Evolutionary conservation across 1,284 basidiomycete species (phyloP).

Genomic region (Porodaedalea pini): DNA sequence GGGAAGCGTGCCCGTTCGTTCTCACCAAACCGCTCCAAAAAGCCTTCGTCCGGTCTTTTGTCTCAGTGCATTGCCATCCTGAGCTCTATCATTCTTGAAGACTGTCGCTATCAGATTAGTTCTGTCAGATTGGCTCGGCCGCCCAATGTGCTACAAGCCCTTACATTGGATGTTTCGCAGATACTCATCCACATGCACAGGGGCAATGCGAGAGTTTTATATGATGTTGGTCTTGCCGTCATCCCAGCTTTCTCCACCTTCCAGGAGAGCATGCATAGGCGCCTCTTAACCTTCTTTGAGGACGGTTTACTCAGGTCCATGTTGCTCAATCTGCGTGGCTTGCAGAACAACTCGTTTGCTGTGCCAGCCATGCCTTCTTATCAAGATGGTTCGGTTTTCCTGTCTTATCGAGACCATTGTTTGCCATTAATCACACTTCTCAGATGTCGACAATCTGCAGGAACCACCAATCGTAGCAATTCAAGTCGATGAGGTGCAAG

Average conservation of each 20-base stretch:
- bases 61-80: conserved; percentile 59
- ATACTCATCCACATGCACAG: conserved; percentile 53
- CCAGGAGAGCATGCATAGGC: conserved; percentile 50
- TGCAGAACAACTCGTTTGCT: conserved; percentile 18
- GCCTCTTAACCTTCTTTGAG: conserved; percentile 62
- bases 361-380: background rate
- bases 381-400: conserved; percentile 1
- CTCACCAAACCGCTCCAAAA: conserved; percentile 36
- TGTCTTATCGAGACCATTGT: background rate
- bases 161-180: conserved; percentile 60
- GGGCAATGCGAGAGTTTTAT: conserved; percentile 48
- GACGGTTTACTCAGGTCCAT: conserved; percentile 49
- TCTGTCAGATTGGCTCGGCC: conserved; percentile 56
- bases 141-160: conserved; percentile 60
- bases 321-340: conserved; percentile 27
- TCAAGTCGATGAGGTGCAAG: conserved; percentile 51
- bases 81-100: conserved; percentile 58
- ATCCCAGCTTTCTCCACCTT: conserved; percentile 70
- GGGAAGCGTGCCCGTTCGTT: conserved; percentile 48
- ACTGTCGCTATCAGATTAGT: conserved; percentile 60
- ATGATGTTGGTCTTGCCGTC: conserved; percentile 57
- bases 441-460: conserved; percentile 20
- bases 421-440: conserved; percentile 7
- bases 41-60: conserved; percentile 46
- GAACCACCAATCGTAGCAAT: conserved; percentile 51